Evolutionary conservation across 169 alveolate species (phyloP), one percentile per base, ranked within the genome.

Genomic region (Plasmodium fragile): DNA sequence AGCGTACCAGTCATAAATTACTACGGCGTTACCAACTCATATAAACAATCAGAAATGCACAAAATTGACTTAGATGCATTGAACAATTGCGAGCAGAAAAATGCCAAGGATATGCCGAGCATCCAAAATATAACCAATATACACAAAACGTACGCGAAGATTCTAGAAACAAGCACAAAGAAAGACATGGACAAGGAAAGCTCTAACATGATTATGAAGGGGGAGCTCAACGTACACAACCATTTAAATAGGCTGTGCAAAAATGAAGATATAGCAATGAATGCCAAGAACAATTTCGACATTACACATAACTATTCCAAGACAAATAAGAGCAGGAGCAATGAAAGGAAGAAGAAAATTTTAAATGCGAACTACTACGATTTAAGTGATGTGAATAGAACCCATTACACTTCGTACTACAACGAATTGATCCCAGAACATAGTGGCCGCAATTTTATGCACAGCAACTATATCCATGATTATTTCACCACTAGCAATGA

Each of bases 151-250:
- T 49, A 45, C 71, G 72, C 95, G 39, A 95, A 92, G 82, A 92
- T 95, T 32, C 87, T 87, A 7, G 87, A 87, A 30, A 81, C 93
- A 71, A 92, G 72, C 81, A 55, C 82, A 22, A 95, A 83, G 89
- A 92, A 52, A 69, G 80, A 95, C 70, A 18, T 92, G 78, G 92
- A 79, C 55, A 95, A 89, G 34, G 85, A 87, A 18, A 85, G 77
- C 41, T 52, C 92, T 7, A 92, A 93, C 45, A 85, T 92, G 11
- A 92, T 70, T 28, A 72, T 92, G 65, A 95, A 85, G n/a, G 59
- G 18, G 1, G 92, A 82, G 55, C 39, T 73, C 22, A 72, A 52
- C n/a, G 39, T 69, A 32, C 69, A 43, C 28, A 71, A 30, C 34
- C 53, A 92, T 82, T 65, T 81, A 4, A 73, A 82, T 72, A 92